Conservation (phyloP, 1,284 basidiomycete species). For the Trichosporon asahii region DNA sequence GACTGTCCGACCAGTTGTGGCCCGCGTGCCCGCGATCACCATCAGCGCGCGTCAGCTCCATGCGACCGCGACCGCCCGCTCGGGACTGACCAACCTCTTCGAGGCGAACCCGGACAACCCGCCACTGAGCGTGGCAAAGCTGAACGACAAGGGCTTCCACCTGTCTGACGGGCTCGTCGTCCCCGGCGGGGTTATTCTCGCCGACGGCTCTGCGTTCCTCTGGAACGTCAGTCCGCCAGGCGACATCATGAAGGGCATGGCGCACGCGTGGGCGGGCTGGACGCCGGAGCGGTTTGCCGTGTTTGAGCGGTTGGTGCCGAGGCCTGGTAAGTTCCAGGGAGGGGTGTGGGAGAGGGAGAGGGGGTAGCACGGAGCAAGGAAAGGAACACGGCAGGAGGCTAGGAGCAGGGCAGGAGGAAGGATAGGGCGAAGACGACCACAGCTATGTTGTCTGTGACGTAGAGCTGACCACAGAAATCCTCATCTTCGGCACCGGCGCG, state of each 20-base stretch:
- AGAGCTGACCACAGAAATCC: slow-evolving; percentile 66
- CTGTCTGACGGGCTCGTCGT: slow-evolving; percentile 65
- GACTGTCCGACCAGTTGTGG: background rate
- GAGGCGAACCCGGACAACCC: slow-evolving; percentile 29
- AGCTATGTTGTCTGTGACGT: no score
- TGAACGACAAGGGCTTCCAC: slow-evolving; percentile 48
- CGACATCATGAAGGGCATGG: slow-evolving; percentile 36
- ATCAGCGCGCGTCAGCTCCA: slow-evolving; percentile 5
- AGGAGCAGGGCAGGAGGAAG: no score
- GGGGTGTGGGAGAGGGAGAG: no score
- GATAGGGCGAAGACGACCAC: background rate
- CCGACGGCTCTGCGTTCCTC: slow-evolving; percentile 80
- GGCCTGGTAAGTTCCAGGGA: slow-evolving; percentile 64
- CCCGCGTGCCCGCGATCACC: background rate
- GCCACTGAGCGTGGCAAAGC: slow-evolving; percentile 40
- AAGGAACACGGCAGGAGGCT: no score
- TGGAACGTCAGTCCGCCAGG: slow-evolving; percentile 78
- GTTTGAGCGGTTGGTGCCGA: slow-evolving; percentile 75
- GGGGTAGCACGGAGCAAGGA: no score
- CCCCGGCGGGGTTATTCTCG: slow-evolving; percentile 71
- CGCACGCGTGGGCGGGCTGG: slow-evolving; percentile 59
- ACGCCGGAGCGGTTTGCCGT: slow-evolving; percentile 67
- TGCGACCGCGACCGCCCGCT: slow-evolving; percentile 4
- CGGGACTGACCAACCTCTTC: slow-evolving; percentile 32
- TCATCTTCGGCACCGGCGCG: slow-evolving; percentile 82